A percentile compares a stretch with the other conserved stretches of the same genome.
Evolutionary conservation across 1,284 basidiomycete genomes (phyloP).

Genomic region (Mycena citricolor): DNA sequence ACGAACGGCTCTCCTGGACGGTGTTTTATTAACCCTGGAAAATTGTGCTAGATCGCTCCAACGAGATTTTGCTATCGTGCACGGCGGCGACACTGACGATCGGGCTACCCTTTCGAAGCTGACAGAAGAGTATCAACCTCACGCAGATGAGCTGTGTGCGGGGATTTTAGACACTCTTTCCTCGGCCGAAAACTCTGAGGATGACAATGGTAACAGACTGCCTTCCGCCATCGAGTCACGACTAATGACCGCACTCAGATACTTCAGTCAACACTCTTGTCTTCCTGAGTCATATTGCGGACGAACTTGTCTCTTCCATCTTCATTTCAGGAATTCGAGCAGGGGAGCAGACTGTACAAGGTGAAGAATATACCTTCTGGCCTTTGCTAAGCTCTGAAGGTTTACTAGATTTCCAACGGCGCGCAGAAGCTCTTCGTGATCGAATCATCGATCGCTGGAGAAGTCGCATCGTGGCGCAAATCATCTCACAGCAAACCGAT

Average conservation of each 20-base stretch:
- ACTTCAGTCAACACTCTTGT: conserved; percentile 30
- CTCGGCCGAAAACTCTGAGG: conserved; percentile 31
- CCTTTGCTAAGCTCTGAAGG: too few relatives aligned
- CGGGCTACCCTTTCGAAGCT: conserved; percentile 41
- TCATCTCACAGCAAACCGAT: conserved; percentile 29
- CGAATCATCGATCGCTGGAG: conserved; percentile 52
- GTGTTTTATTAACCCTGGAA: conserved; percentile 58
- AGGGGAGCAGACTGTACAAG: conserved; percentile 33
- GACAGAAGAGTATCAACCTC: conserved; percentile 43
- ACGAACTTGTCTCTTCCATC: conserved; percentile 39
- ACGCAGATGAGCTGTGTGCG: conserved; percentile 45
- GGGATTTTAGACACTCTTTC: conserved; percentile 42
- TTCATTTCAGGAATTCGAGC: conserved; percentile 49
- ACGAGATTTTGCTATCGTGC: conserved; percentile 52
- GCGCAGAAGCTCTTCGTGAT: conserved; percentile 39
- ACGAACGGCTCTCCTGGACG: conserved; percentile 57
- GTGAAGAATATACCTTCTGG: conserved; percentile 29
- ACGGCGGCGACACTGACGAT: conserved; percentile 37
- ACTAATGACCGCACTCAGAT: conserved; percentile 10
- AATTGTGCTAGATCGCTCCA: conserved; percentile 53
- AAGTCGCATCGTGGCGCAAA: conserved; percentile 36
- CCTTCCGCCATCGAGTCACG: conserved; percentile 10
- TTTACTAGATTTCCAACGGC: conserved; percentile 44
- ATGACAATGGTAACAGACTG: conserved; percentile 34
- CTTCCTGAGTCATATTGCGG: conserved; percentile 43